phyloP scores from a whole-genome alignment of 768 basidiomycete species.

The Naematelia aurantialba region DNA sequence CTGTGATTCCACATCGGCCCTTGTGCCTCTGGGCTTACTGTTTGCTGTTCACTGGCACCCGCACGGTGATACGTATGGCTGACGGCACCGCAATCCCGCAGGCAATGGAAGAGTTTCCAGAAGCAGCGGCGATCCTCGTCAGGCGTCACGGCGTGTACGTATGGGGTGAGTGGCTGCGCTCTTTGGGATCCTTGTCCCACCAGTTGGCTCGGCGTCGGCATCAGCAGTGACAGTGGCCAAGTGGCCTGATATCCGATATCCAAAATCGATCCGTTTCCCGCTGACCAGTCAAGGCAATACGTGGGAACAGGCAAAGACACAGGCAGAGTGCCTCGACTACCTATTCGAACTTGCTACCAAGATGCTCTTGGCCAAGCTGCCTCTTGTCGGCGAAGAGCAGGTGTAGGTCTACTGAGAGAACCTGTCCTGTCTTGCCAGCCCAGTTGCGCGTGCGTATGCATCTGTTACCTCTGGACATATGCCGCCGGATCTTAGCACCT shows the following conservation, averaged over 20 bases:
- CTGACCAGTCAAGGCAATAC: slow-evolving; percentile 53
- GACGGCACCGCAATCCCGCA: slow-evolving; percentile 18
- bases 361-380: slow-evolving; percentile 40
- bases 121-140: slow-evolving; percentile 73
- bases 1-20: too few relatives aligned
- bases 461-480: too few relatives aligned
- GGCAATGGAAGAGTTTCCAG: slow-evolving; percentile 74
- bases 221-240: too few relatives aligned
- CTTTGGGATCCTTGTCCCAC: too few relatives aligned
- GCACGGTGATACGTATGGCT: too few relatives aligned
- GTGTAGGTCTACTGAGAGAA: too few relatives aligned
- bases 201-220: too few relatives aligned
- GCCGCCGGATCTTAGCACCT: too few relatives aligned
- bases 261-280: slow-evolving; percentile 2
- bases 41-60: too few relatives aligned
- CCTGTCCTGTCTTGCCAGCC: too few relatives aligned
- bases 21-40: background rate
- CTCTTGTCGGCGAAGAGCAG: slow-evolving; percentile 32
- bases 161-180: slow-evolving; percentile 76
- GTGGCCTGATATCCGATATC: too few relatives aligned
- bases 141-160: slow-evolving; percentile 78
- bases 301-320: slow-evolving; percentile 86
- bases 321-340: slow-evolving; percentile 87
- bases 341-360: slow-evolving; percentile 68
- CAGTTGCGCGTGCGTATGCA: too few relatives aligned